Percentiles rank a stretch among this genome's conserved stretches.
phyloP scores from a whole-genome alignment of 192 early-diverging fungal species.

The Coemansia sp. region DNA sequence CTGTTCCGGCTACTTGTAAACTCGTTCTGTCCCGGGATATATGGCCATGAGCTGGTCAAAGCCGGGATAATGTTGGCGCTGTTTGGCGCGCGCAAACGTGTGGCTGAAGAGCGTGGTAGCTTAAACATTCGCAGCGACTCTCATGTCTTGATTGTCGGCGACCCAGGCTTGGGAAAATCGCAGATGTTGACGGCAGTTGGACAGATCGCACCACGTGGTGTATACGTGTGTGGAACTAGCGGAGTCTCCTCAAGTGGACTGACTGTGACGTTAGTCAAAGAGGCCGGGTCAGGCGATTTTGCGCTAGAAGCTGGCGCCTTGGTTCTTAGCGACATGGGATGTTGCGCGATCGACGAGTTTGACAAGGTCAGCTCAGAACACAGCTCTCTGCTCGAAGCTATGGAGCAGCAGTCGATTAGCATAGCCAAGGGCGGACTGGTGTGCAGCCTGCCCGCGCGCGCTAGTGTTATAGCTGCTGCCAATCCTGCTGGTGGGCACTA shows the following conservation, averaged over 20 bases:
- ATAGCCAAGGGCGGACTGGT: conserved; percentile 88
- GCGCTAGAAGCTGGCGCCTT: conserved; percentile 80
- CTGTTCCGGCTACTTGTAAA: conserved; percentile 76
- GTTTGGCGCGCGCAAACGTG: conserved; percentile 65
- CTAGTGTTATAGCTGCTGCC: conserved; percentile 85
- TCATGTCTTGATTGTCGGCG: conserved; percentile 77
- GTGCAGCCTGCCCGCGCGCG: conserved; percentile 78
- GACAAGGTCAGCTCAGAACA: conserved; percentile 85
- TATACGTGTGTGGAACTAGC: conserved; percentile 77
- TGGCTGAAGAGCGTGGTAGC: conserved; percentile 25
- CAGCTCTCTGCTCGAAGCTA: conserved; percentile 79
- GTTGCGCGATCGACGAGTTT: conserved; percentile 91
- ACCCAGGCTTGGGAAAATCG: conserved; percentile 86
- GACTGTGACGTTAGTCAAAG: conserved; percentile 73
- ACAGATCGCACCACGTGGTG: conserved; percentile 77
- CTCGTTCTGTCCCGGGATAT: conserved; percentile 79
- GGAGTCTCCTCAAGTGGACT: conserved; percentile 67
- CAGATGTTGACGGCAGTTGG: conserved; percentile 85
- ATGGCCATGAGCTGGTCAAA: conserved; percentile 85
- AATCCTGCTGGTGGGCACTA: conserved; percentile 88
- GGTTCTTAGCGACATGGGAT: conserved; percentile 87
- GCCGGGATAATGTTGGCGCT: conserved; percentile 77
- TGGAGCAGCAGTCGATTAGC: conserved; percentile 87
- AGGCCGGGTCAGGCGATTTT: conserved; percentile 71
- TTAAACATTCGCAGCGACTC: conserved; percentile 68